Evolutionary conservation across 371 early-diverging fungal genomes (phyloP).

Genomic region (Saksenaea oblongispora): DNA sequence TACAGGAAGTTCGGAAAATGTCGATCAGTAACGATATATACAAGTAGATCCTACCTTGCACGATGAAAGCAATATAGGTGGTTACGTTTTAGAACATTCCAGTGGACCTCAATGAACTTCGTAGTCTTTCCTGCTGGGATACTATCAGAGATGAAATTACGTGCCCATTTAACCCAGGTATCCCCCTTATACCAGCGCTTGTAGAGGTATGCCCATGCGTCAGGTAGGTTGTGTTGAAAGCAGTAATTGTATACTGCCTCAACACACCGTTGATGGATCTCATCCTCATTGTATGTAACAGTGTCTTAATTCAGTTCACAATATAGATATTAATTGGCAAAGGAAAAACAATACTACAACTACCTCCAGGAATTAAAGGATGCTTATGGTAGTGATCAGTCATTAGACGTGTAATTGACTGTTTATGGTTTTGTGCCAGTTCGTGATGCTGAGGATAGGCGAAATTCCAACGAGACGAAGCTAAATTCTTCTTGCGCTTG

Average conservation of each 20-base stretch:
- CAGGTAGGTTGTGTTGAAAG: neutral
- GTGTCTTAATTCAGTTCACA: neutral
- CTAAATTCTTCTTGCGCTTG: neutral
- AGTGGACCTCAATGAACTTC: conserved; percentile 7
- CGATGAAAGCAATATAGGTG: neutral
- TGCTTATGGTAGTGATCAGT: neutral
- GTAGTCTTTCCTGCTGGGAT: conserved; percentile 1
- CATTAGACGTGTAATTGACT: neutral
- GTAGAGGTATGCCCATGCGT: conserved; percentile 5
- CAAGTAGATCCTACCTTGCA: conserved; percentile 1
- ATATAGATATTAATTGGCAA: neutral
- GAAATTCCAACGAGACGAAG: neutral
- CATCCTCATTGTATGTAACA: neutral
- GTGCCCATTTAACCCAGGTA: neutral
- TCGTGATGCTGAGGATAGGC: neutral
- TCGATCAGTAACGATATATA: neutral
- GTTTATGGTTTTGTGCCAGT: neutral
- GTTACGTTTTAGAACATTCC: conserved; percentile 2
- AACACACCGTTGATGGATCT: neutral
- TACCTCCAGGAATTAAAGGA: neutral
- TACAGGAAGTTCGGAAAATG: neutral
- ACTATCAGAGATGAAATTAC: neutral
- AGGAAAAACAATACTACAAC: neutral
- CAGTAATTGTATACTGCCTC: neutral
- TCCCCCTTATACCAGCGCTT: neutral